Evolutionary conservation across 768 basidiomycete species (phyloP).

Genomic region (Lentinula sp.): DNA sequence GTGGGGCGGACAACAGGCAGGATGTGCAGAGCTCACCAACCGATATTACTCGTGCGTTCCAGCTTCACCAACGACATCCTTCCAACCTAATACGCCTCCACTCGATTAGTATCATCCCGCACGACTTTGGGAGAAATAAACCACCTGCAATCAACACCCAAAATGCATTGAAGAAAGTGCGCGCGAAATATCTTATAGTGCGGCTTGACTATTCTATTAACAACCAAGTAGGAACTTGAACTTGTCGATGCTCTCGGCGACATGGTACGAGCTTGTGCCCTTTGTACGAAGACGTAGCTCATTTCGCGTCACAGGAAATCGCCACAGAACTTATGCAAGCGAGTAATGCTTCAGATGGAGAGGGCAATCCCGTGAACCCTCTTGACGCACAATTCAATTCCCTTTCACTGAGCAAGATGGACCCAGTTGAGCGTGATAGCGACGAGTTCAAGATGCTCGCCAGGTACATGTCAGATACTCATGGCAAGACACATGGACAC

Average conservation of each 20-base stretch:
- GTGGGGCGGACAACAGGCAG: slow-evolving; percentile 29
- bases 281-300: background rate
- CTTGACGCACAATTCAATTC: slow-evolving; percentile 51
- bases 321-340: slow-evolving; percentile 49
- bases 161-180: slow-evolving; percentile 34
- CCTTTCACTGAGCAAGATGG: slow-evolving; percentile 46
- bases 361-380: slow-evolving; percentile 47
- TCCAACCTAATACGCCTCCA: background rate
- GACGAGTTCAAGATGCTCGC: slow-evolving; percentile 44
- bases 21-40: slow-evolving; percentile 42
- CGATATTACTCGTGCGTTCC: slow-evolving; percentile 50
- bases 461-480: slow-evolving; percentile 46
- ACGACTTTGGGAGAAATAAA: slow-evolving; percentile 48
- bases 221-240: slow-evolving; percentile 41
- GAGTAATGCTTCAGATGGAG: slow-evolving; percentile 27
- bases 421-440: slow-evolving; percentile 31
- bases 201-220: background rate
- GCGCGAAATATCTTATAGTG: background rate
- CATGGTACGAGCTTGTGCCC: slow-evolving; percentile 32
- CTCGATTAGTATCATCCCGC: slow-evolving; percentile 48
- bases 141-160: slow-evolving; percentile 38
- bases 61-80: background rate
- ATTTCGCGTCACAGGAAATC: slow-evolving; percentile 34
- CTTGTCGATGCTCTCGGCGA: slow-evolving; percentile 60
- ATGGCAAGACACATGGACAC: slow-evolving; percentile 48